Base-by-base conservation (phyloP, 1,284 basidiomycete genomes). In the Phenoliferia sp. region DNA sequence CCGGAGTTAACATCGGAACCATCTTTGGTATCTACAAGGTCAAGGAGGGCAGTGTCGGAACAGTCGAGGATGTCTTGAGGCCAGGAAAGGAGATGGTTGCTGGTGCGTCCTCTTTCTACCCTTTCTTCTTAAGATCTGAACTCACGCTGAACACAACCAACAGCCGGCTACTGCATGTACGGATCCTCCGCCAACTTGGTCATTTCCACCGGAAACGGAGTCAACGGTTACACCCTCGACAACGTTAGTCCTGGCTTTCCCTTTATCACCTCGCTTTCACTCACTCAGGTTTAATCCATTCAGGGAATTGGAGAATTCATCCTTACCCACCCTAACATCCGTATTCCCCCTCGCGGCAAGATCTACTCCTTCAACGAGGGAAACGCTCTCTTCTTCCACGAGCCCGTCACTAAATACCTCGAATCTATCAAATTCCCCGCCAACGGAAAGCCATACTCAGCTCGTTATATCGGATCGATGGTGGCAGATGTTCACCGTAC, bases 351-450 rank as follows among this genome's bases (percentile, higher is more conserved):
- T 31, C 88, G 96, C 66, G 96, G 96, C 74, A 99, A 99, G 84
- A 99, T 99, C 78, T 99, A 99, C 84, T 98, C 94, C 26, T 95
- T 98, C 85, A 99, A 99, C 82, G 96, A 99, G 82, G 95, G 95
- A 72, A 99, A 99, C 83, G 87, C 92, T 63, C 84, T 90, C 84
- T 94, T 94, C 83, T 99, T 96, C 85, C 85, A 96, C 82, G 83
- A 87, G 62, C 92, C 92, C 19, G 90, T 92, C 63, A 82, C 83
- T 74, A 86, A 89, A 68, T 99, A 98, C 82, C 86, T 99, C 71
- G 88, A 96, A 73, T 91, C 89, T 74, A 92, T 99, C 86, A 99
- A 99, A 82, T 95, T 84, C 81, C 92, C 93, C 15, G 74, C 83
- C 52, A 80, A 85, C 62, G 88, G 87, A 63, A 80, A 80, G 73